phyloP scores from a whole-genome alignment of 352 stramenopile species.

The Phytophthora syringae region DNA sequence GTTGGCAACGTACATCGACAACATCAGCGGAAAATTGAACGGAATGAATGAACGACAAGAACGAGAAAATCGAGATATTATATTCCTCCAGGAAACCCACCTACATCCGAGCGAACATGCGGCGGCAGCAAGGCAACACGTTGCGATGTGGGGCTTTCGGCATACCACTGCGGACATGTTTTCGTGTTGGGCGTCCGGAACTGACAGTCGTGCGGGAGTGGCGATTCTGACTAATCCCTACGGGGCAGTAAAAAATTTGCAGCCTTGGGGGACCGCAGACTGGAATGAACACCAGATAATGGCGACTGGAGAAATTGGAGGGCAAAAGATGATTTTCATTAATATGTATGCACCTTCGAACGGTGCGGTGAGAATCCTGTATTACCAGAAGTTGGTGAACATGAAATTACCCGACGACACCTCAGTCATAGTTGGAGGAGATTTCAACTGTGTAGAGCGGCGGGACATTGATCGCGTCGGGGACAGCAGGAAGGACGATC shows the following conservation, averaged over 20 bases:
- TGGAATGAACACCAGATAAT: not conserved
- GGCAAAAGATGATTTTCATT: not conserved
- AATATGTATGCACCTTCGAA: not conserved
- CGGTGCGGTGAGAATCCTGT: no score
- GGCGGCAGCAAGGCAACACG: not conserved
- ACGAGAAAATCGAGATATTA: not conserved
- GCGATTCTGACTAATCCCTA: not conserved
- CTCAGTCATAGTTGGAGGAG: no score
- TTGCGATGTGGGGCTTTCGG: not conserved
- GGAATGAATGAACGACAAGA: not conserved
- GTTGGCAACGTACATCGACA: no score
- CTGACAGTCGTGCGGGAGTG: not conserved
- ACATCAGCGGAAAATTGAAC: not conserved
- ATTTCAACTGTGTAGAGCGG: not conserved
- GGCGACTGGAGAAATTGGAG: not conserved
- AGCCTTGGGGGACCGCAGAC: not conserved
- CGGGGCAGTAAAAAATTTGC: not conserved
- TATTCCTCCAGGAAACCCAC: not conserved
- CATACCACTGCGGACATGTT: not conserved
- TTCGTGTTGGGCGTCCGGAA: not conserved
- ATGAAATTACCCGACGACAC: no score
- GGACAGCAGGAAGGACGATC: no score
- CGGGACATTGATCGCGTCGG: not conserved
- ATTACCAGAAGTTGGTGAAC: no score
- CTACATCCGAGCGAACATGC: not conserved